A percentile compares a stretch with the other conserved stretches of the same genome.
These are phyloP conservation scores for Magnusiomyces magnusii DNA, from an alignment of 1,139 yeast genomes.

Conservation along the genomic window DNA sequence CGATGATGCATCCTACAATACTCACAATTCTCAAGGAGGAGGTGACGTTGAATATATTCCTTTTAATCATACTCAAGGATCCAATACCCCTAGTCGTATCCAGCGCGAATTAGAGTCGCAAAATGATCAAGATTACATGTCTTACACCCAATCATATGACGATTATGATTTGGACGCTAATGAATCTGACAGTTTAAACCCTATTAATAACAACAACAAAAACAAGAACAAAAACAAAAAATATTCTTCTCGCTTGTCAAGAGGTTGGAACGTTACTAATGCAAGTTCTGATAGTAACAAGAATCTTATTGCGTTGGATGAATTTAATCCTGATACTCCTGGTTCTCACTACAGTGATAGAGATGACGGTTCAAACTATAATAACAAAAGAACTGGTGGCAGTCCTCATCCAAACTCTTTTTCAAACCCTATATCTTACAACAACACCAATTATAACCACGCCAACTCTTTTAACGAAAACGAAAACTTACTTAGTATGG, in stretches of 20 bases:
- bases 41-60: neutral
- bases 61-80: neutral
- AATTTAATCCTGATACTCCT: neutral
- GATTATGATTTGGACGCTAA: neutral
- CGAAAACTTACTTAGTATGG: neutral
- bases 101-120: neutral
- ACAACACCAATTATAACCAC: neutral
- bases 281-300: neutral
- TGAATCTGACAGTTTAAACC: neutral
- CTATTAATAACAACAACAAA: neutral
- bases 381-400: no score
- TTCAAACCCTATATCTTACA: neutral
- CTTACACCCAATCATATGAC: conserved; percentile 2
- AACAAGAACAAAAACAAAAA: neutral
- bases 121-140: neutral
- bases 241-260: neutral
- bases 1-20: neutral
- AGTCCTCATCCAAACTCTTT: neutral
- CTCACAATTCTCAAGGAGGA: neutral
- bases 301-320: neutral
- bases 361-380: no score
- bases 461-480: neutral
- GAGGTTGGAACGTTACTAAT: neutral
- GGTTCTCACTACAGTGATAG: no score
- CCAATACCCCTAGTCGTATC: neutral